These are phyloP conservation scores for Persicaria tinctoria DNA, from an alignment of 148 eudicot species.

Conservation along the genomic window DNA sequence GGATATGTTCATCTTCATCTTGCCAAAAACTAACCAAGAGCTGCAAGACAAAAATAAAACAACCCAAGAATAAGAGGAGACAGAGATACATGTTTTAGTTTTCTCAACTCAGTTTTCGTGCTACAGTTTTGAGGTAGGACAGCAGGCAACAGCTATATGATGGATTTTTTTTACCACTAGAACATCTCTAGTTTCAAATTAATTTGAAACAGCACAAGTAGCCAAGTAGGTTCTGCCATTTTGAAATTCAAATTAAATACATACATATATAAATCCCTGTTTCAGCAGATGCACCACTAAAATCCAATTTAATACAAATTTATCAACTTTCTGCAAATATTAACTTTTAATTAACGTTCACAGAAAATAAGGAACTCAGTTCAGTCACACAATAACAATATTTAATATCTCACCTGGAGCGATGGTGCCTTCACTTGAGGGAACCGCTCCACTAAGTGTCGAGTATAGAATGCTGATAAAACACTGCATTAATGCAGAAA, in stretches of 20 bases:
- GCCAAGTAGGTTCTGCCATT: not conserved
- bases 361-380: not conserved
- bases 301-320: not conserved
- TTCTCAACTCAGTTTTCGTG: too few species aligned
- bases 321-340: not conserved
- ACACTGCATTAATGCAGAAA: slow-evolving; percentile 44
- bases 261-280: not conserved
- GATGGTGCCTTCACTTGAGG: slow-evolving; percentile 77
- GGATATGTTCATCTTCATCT: slow-evolving; percentile 85
- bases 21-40: slow-evolving; percentile 96
- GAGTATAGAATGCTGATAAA: slow-evolving; percentile 91
- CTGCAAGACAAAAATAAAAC: slow-evolving; percentile 30
- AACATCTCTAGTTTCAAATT: too few species aligned
- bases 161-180: too few species aligned
- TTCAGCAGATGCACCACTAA: not conserved
- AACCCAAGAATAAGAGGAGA: slow-evolving; percentile 2
- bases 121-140: too few species aligned
- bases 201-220: not conserved
- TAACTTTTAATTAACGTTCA: not conserved
- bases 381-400: not conserved
- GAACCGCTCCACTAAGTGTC: slow-evolving; percentile 63
- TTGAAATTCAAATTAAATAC: not conserved
- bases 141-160: too few species aligned
- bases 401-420: slow-evolving; percentile 55
- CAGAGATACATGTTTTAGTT: not conserved